Base-by-base conservation (phyloP, 148 eudicot species). In the Polygonum maritimum region DNA sequence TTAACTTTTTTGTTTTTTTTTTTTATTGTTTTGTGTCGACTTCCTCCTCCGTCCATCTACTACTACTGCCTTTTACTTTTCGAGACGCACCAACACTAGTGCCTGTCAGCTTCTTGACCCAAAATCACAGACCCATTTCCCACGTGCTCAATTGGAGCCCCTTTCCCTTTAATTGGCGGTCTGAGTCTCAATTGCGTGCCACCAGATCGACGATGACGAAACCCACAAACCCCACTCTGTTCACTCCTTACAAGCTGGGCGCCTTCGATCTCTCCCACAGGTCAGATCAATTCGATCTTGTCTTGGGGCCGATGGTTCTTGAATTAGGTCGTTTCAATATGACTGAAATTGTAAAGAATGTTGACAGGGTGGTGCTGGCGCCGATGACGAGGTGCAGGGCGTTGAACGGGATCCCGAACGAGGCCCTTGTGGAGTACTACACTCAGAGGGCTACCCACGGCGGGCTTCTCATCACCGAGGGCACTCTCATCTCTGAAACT, bases 301-400 rank as follows among this genome's bases (percentile, higher is more conserved):
- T 26, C 31, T 26, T 26, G 31, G 31, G 31, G 31, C 31, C 31
- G 31, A 26, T 26, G 31, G 31, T 26, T 26, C 31, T 26, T 26
- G 1, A 26, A 26, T 26, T 26, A 26, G 31, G 31, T 26, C 1
- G 31, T 26, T 26, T 26, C 0, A 26, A 26, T 0, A 26, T 26
- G 31, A 26, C 0, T 26, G 31, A 26, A 26, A 0, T 26, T 26
- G 0, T 26, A 1, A 26, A 26, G 31, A 26, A 26, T 26, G 1
- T 26, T 26, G 11, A 78, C 85, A 94, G 98, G 82, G 85, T 94
- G 79, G 98, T 94, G 35, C 81, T 94, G 74, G 97, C 97, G 10
- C 98, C 98, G 14, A 94, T 94, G 98, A 94, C 98, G 16, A 88
- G 97, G 77, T 92, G 97, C 83, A 88, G 98, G 77, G 97, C 98